A percentile compares a stretch with the other conserved stretches of the same genome.
Evolutionary conservation across 768 basidiomycete species (phyloP).

Genomic region (Pleurotus salmoneostramineus): DNA sequence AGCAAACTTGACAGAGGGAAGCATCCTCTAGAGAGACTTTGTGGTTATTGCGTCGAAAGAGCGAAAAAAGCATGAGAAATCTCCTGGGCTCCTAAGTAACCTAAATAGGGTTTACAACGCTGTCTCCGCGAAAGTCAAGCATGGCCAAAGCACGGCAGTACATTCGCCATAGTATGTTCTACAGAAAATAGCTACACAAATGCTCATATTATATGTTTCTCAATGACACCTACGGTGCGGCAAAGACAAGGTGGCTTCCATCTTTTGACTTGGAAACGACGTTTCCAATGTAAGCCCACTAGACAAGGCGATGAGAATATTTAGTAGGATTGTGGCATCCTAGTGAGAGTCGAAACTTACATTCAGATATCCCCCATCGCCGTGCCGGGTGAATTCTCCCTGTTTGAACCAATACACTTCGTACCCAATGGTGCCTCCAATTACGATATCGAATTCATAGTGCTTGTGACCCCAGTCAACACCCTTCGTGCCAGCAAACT

Average conservation of each 20-base stretch:
- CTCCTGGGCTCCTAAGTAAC: too few relatives aligned
- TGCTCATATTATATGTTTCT: too few relatives aligned
- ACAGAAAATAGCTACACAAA: too few relatives aligned
- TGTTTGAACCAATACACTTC: background rate
- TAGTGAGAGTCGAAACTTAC: background rate
- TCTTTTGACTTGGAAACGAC: background rate
- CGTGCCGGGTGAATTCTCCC: constrained; percentile 7
- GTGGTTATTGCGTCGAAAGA: too few relatives aligned
- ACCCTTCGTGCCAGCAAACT: background rate
- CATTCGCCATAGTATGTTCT: too few relatives aligned
- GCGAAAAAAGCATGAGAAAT: too few relatives aligned
- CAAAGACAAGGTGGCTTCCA: constrained; percentile 1
- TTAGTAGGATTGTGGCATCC: background rate
- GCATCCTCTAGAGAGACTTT: background rate
- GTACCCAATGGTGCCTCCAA: background rate
- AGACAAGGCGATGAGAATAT: background rate
- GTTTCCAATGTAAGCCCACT: constrained; percentile 1
- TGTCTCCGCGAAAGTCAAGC: too few relatives aligned
- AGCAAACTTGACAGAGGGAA: background rate
- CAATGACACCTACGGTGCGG: background rate
- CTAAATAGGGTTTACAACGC: too few relatives aligned
- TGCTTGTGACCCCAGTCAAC: background rate
- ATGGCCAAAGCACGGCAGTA: too few relatives aligned
- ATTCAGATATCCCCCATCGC: constrained; percentile 11
- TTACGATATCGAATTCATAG: background rate